phyloP scores from a whole-genome alignment of 805 yeast genomes.

The Candida ortonii region DNA sequence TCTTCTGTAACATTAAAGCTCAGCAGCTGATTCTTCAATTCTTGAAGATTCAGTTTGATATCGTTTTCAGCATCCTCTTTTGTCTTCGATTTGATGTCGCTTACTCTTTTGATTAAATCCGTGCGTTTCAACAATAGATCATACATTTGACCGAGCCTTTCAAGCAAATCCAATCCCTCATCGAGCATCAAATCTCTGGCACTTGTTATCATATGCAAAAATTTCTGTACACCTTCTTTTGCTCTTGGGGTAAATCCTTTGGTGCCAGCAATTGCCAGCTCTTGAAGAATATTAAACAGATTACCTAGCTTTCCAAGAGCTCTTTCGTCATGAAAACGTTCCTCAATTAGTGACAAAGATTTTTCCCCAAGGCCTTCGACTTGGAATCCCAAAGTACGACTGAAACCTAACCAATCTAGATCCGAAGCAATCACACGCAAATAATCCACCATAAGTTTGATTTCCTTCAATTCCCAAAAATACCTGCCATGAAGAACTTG shows the following conservation, averaged over 20 bases:
- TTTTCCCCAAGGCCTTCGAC: slow-evolving; percentile 66
- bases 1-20: slow-evolving; percentile 27
- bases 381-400: slow-evolving; percentile 58
- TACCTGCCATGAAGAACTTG: slow-evolving; percentile 67
- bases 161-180: slow-evolving; percentile 2
- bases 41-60: slow-evolving; percentile 26
- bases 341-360: slow-evolving; percentile 30
- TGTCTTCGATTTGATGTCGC: slow-evolving; percentile 17
- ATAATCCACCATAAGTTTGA: slow-evolving; percentile 58
- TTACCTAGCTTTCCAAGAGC: slow-evolving; percentile 8
- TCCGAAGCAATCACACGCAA: slow-evolving; percentile 59
- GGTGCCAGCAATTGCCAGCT: slow-evolving; percentile 12
- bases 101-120: slow-evolving; percentile 18
- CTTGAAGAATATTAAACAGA: slow-evolving; percentile 11
- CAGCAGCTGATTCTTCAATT: slow-evolving; percentile 28
- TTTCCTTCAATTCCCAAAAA: slow-evolving; percentile 77
- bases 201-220: slow-evolving; percentile 29
- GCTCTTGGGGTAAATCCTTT: slow-evolving; percentile 21
- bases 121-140: slow-evolving; percentile 21
- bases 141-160: slow-evolving; percentile 19
- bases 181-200: slow-evolving; percentile 15
- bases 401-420: slow-evolving; percentile 57
- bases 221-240: slow-evolving; percentile 26
- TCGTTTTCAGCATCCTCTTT: slow-evolving; percentile 22
- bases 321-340: slow-evolving; percentile 7